Conservation (phyloP, 345 rosid genomes). For the Aquilaria malaccensis region DNA sequence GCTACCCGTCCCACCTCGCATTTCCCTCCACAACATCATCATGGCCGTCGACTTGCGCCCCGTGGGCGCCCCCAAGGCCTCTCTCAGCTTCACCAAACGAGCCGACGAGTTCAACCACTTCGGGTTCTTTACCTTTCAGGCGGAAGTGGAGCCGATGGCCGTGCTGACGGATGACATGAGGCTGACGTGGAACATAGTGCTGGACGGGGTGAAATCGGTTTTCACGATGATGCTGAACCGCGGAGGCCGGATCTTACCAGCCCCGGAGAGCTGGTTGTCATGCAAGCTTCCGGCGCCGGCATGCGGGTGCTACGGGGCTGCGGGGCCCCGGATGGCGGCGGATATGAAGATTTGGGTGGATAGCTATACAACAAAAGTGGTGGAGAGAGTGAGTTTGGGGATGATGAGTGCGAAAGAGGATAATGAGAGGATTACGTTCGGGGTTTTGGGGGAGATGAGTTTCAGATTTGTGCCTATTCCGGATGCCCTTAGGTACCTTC, state of each 20-base stretch:
- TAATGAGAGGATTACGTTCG: too few species aligned
- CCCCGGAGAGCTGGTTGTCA: constrained; percentile 35
- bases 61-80: not conserved
- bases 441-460: not conserved
- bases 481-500: constrained; percentile 41
- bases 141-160: not conserved
- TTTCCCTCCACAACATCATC: constrained; percentile 28
- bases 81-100: constrained; percentile 12
- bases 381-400: constrained; percentile 34
- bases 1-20: constrained; percentile 21
- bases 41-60: constrained; percentile 19
- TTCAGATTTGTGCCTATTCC: constrained; percentile 48
- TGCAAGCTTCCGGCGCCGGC: constrained; percentile 37
- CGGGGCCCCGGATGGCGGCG: constrained; percentile 26
- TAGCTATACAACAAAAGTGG: not conserved
- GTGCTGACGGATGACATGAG: constrained; percentile 15
- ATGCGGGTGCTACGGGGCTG: constrained; percentile 23
- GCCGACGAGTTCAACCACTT: not conserved
- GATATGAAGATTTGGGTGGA: constrained; percentile 29
- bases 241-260: constrained; percentile 12
- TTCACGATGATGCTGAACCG: constrained; percentile 38
- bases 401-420: constrained; percentile 17
- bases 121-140: constrained; percentile 28
- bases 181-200: constrained; percentile 36
- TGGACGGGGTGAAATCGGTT: constrained; percentile 29